Base-by-base conservation (phyloP, 1,139 yeast species). In the Pneumocystis oryctolagi region DNA sequence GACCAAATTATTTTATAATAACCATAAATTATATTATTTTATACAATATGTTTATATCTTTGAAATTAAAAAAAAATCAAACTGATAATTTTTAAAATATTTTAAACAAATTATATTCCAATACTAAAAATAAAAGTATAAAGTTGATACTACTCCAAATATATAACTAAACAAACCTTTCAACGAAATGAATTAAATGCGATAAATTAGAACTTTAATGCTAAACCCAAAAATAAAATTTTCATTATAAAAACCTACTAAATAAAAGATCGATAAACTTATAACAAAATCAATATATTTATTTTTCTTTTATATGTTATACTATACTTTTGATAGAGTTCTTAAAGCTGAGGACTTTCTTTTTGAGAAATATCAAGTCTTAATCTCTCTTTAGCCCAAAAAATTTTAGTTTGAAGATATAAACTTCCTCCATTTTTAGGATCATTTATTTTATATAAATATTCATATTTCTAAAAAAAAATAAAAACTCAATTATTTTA, bases 381-480 rank as follows among this genome's bases (percentile, higher is more conserved):
- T 64, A 84, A 72, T 65, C 88, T 74, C 70, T 84, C 87, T 76
- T 82, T 80, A n/a, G 92, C 89, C 73, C 96, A 82, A 73, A 83
- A 89, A 47, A 92, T 92, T 76, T 92, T 92, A 64, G 94, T 84
- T 73, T 92, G 98, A 62, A 92, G 74, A 72, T 90, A 92, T 73
- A 92, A 90, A 59, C 95, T 86, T 62, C 95, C 96, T 18, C 96
- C 96, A 74, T 90, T 89, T 65, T 89, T 97, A 73, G 89, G 89
- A 57, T 94, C 83, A 76, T 92, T 92, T 66, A 89, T 87, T 60
- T 86, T 89, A 70, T 90, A 92, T 69, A 92, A 76, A 70, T 89
- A 89, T 67, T 85, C 82, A 76, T 87, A 92, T 72, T 87, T 86
- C 70, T 60, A 30, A 20, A 59, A 37, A 37, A 37, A 34, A 8